Evolutionary conservation across 2,329 filamentous ascomycete genomes (phyloP), one percentile per base, ranked within the genome.

Genomic region (Verticillium nonalfalfae): DNA sequence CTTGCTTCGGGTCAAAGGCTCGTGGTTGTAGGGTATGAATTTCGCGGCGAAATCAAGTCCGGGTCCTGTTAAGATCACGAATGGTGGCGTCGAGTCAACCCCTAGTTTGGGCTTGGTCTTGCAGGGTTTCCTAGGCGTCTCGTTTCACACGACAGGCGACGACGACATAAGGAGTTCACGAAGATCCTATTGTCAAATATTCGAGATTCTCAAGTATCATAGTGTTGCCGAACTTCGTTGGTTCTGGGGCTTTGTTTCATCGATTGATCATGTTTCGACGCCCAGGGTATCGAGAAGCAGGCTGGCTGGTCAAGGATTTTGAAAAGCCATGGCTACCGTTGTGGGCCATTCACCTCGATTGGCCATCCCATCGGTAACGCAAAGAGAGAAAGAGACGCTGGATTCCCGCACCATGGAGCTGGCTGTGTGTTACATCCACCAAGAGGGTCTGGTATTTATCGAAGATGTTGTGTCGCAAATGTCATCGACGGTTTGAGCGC

Each of bases 391-490:
- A 10, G 40, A 69, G 0, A 50, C 61, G 0, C 78, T 86, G 0
- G 69, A 68, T 10, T 72, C 78, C 10, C 73, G 76, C 26, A 87
- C 85, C 61, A 73, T 88, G 1, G 84, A 88, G 65, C 76, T 79
- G 15, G 83, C 83, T 1, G 80, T 84, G 1, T 73, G 80, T 2
- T 75, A 78, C 38, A 66, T 86, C 7, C 78, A 84, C 60, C 67
- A 71, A 18, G 84, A 87, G 64, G 85, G 85, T 0, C 71, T 87
- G 0, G 82, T 88, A 1, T 80, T 87, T 0, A 70, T 87, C 2
- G 76, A 85, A 59, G 73, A 84, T 67, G 78, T 78, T 1, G 75
- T 87, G 21, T 75, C 78, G 0, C 79, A 83, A 64, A 74, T 0
- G 69, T 79, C n/a, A 71, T 88, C 3, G 82, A 88, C 66, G 66